phyloP scores from a whole-genome alignment of 208 protist genomes.

The Trypanosoma conorhini region DNA sequence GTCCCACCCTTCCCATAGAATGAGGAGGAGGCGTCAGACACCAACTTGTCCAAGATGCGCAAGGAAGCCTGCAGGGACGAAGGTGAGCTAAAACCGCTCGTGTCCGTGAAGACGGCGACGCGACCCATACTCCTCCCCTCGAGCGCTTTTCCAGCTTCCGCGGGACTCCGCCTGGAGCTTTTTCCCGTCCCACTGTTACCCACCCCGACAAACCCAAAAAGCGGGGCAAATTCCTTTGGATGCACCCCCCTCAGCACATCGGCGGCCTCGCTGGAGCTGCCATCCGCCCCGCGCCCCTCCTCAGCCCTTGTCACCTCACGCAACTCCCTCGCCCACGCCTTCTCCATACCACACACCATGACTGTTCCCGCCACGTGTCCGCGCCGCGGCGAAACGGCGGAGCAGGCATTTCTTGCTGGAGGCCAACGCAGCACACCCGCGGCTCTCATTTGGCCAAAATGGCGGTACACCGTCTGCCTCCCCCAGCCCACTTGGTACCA shows the following conservation, averaged over 20 bases:
- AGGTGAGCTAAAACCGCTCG: slow-evolving; percentile 42
- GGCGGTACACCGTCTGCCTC: neutral
- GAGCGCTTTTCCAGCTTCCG: neutral
- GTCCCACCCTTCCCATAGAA: neutral
- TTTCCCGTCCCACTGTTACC: neutral
- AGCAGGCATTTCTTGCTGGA: neutral
- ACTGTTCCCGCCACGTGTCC: neutral
- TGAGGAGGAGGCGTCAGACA: slow-evolving; percentile 4
- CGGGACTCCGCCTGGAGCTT: neutral
- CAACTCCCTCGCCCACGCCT: slow-evolving; percentile 13
- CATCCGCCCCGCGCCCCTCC: neutral
- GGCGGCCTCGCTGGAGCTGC: neutral
- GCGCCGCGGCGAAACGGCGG: neutral
- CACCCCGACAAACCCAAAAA: slow-evolving; percentile 33
- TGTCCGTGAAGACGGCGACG: slow-evolving; percentile 60
- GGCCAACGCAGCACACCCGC: slow-evolving; percentile 17
- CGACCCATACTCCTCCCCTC: slow-evolving; percentile 8
- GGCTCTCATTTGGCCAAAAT: slow-evolving; percentile 15
- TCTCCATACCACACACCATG: slow-evolving; percentile 20
- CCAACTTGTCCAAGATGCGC: slow-evolving; percentile 13
- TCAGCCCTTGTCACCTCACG: neutral
- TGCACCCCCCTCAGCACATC: slow-evolving; percentile 12
- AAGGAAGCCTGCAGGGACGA: slow-evolving; percentile 3
- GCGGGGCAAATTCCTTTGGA: slow-evolving; percentile 16
- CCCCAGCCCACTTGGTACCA: neutral